Conservation (phyloP, 2,329 filamentous ascomycete species). For the Botrytis hyacinthi region DNA sequence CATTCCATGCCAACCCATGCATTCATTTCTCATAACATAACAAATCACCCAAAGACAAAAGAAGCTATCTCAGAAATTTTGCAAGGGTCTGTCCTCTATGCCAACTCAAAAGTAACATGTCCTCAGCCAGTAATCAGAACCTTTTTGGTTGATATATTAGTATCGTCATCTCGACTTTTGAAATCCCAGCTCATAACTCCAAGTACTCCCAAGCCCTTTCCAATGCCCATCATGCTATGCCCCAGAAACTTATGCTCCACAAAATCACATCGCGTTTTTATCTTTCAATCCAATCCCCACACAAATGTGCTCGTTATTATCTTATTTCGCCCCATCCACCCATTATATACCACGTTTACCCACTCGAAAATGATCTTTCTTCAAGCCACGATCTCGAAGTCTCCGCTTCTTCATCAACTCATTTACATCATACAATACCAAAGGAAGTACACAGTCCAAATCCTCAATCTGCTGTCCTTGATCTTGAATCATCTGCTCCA, state of each 20-base stretch:
- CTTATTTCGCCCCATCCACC: no score
- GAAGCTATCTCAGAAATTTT: not conserved
- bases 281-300: not conserved
- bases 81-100: not conserved
- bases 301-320: not conserved
- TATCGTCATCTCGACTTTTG: not conserved
- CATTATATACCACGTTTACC: not conserved
- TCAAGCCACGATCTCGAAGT: not conserved
- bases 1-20: not conserved
- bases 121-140: no score
- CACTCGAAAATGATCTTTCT: not conserved
- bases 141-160: not conserved
- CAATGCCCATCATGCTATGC: not conserved
- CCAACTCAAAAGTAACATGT: not conserved
- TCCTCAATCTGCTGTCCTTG: constrained; percentile 14
- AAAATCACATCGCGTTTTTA: not conserved
- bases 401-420: constrained; percentile 6
- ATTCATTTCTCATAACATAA: not conserved
- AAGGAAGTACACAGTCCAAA: constrained; percentile 8
- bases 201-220: not conserved
- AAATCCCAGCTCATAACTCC: not conserved
- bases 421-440: constrained; percentile 2
- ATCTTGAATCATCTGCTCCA: not conserved
- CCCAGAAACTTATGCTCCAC: not conserved
- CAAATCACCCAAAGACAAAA: not conserved